Evolutionary conservation across 2,329 filamentous ascomycete genomes (phyloP).

Genomic region (Fusarium floridanum): DNA sequence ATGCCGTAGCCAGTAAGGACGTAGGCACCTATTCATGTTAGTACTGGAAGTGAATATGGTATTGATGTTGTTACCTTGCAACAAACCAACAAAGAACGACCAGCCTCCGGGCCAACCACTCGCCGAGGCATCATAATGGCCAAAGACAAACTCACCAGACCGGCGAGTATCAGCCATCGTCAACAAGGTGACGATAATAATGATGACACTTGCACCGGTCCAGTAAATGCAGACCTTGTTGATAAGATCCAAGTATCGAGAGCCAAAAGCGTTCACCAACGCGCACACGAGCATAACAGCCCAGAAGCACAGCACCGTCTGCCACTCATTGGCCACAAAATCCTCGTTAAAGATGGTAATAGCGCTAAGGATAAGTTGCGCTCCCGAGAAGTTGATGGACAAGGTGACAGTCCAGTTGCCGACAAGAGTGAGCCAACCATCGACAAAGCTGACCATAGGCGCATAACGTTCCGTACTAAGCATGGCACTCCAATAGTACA

Average conservation of each 20-base stretch:
- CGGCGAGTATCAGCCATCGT: slow-evolving; percentile 74
- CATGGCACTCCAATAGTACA: slow-evolving; percentile 81
- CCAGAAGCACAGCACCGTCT: slow-evolving; percentile 82
- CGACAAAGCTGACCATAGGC: slow-evolving; percentile 76
- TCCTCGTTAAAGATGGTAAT: slow-evolving; percentile 74
- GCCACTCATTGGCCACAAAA: slow-evolving; percentile 73
- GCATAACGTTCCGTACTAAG: slow-evolving; percentile 72
- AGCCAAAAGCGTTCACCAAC: slow-evolving; percentile 74
- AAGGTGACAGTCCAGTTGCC: slow-evolving; percentile 79
- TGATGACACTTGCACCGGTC: slow-evolving; percentile 76
- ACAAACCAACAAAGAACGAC: slow-evolving; percentile 67
- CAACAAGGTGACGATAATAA: slow-evolving; percentile 78
- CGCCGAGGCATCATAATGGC: slow-evolving; percentile 75
- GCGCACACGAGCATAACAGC: slow-evolving; percentile 74
- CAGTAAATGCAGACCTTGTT: slow-evolving; percentile 81
- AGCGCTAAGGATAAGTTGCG: slow-evolving; percentile 75
- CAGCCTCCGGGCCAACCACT: slow-evolving; percentile 78
- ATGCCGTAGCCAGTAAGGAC: slow-evolving; percentile 64
- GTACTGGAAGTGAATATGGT: neutral
- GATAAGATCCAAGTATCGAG: slow-evolving; percentile 71
- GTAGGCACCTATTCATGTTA: slow-evolving; percentile 52
- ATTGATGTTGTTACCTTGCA: slow-evolving; percentile 61
- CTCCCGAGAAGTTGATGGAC: slow-evolving; percentile 78
- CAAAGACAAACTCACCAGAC: slow-evolving; percentile 75
- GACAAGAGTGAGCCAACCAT: slow-evolving; percentile 80